A percentile compares a stretch with the other conserved stretches of the same genome.
phyloP scores from a whole-genome alignment of 352 stramenopile genomes.

The Pythium sukuiense region DNA sequence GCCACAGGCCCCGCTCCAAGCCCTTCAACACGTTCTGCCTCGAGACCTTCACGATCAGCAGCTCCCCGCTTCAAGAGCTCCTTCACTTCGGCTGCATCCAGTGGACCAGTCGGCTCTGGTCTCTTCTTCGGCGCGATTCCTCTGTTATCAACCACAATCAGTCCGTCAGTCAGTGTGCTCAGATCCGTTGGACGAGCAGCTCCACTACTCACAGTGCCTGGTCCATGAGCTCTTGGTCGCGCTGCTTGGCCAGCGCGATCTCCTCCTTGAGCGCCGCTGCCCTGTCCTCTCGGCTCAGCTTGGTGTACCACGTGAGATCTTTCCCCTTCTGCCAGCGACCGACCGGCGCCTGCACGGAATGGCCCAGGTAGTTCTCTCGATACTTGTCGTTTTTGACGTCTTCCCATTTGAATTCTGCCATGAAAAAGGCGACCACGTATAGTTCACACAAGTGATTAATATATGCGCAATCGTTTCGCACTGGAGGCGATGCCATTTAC shows the following conservation, averaged over 20 bases:
- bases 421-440: background rate
- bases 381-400: conserved; percentile 94
- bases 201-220: conserved; percentile 61
- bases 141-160: conserved; percentile 26
- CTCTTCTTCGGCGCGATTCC: conserved; percentile 65
- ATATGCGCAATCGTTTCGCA: too few species aligned
- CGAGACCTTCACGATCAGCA: conserved; percentile 61
- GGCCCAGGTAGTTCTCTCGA: conserved; percentile 90
- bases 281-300: conserved; percentile 59
- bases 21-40: conserved; percentile 84
- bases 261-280: conserved; percentile 58
- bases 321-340: conserved; percentile 90
- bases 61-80: conserved; percentile 80
- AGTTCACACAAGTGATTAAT: too few species aligned
- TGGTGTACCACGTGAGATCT: conserved; percentile 90
- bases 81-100: conserved; percentile 85
- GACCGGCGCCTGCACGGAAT: conserved; percentile 86
- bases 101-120: conserved; percentile 37
- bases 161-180: background rate
- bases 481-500: conserved; percentile 15
- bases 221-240: conserved; percentile 90
- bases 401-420: conserved; percentile 91
- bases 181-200: background rate
- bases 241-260: conserved; percentile 69
- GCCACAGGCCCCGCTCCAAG: conserved; percentile 71